These are phyloP conservation scores for Ophiostoma triangulosporum DNA, from an alignment of 2,329 filamentous ascomycete species.

Conservation along the genomic window DNA sequence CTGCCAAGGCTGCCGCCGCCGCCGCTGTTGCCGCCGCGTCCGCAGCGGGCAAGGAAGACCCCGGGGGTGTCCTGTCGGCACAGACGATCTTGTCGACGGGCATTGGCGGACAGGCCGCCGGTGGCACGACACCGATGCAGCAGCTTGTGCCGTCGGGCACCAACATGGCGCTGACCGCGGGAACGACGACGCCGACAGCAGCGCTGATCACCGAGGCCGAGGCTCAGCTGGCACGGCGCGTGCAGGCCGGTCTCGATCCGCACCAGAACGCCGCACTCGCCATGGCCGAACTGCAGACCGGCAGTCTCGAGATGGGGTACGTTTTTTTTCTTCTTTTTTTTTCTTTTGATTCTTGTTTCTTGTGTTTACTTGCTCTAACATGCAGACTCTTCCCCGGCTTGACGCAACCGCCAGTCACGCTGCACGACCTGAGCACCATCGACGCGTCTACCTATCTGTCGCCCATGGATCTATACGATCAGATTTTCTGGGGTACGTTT, in stretches of 20 bases:
- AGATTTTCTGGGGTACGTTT: constrained; percentile 48
- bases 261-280: constrained; percentile 49
- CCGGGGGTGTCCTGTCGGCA: constrained; percentile 16
- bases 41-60: constrained; percentile 36
- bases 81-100: not conserved
- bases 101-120: not conserved
- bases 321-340: not conserved
- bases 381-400: constrained; percentile 21
- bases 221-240: not conserved
- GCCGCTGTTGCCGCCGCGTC: not conserved
- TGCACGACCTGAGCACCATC: constrained; percentile 33
- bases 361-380: not conserved
- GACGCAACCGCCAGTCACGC: constrained; percentile 17
- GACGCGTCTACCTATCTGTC: constrained; percentile 48
- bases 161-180: not conserved
- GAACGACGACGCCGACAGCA: not conserved
- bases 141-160: not conserved
- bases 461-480: constrained; percentile 54
- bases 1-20: not conserved
- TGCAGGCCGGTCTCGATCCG: constrained; percentile 28
- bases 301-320: constrained; percentile 19
- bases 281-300: constrained; percentile 53
- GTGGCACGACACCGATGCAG: not conserved
- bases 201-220: not conserved
- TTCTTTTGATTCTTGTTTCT: not conserved